Evolutionary conservation across 805 yeast species (phyloP), one percentile per base, ranked within the genome.

Genomic region (Kodamaea fukazawae): DNA sequence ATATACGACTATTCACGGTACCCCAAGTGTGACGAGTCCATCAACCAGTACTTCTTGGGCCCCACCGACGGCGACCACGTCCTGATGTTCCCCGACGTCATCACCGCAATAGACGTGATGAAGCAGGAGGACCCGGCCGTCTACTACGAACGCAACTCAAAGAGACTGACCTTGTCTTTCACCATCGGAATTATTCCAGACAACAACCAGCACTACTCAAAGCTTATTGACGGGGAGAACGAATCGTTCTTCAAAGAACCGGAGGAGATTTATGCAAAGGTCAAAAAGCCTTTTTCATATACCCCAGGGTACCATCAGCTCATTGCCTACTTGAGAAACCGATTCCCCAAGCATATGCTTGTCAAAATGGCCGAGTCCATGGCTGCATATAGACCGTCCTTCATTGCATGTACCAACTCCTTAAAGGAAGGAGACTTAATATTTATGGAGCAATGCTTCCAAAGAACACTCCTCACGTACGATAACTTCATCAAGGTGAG

Each of bases 401-500:
- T 91, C 58, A 88, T 90, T 51, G 96, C 97, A 3, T 86, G 95
- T 52, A 86, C 95, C 29, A 85, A 86, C 53, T 81, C 93, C 4
- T 64, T 91, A 27, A 86, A 90, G 42, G 96, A 87, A 51, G 95
- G 86, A 30, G 99, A 91, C 59, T 71, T 90, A 61, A 85, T 91
- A 2, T 91, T 91, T 55, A 88, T 93, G 84, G 99, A 91, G 57
- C 95, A 91, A 65, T 86, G 96, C 51, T 91, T 90, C 65, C 98
- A 91, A 61, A 69, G 99, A 32, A 89, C 98, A 0, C 66, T 91
- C 27, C 65, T 91, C 32, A 96, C 95, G 45, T 91, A 89, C 58
- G 90, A 88, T 44, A 85, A 83, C 58, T 86, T 86, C 57, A 84
- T 93, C 29, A 73, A 80, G 15, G 79, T 85, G 14, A 79, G 88